These are phyloP conservation scores for Irpex sp. DNA, from an alignment of 1,284 basidiomycete species.

Conservation along the genomic window DNA sequence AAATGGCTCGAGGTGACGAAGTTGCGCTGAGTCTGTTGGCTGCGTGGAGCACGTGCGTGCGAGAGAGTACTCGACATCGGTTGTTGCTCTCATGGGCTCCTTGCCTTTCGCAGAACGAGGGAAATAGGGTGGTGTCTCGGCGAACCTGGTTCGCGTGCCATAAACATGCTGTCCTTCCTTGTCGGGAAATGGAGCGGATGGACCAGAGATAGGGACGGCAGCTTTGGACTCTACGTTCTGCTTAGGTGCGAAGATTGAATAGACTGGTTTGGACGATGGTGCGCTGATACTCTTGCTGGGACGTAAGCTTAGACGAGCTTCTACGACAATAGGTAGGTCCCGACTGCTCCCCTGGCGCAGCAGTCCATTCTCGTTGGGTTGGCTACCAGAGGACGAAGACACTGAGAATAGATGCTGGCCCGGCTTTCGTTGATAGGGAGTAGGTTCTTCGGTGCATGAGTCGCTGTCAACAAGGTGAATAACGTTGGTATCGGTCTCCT, in stretches of 20 bases:
- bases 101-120: slow-evolving; percentile 13
- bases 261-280: slow-evolving; percentile 20
- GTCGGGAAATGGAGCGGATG: slow-evolving; percentile 41
- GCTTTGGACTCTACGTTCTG: not conserved
- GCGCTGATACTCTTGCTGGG: slow-evolving; percentile 3
- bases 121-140: slow-evolving; percentile 15
- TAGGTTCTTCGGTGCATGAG: not conserved
- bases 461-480: slow-evolving; percentile 1
- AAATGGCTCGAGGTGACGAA: not conserved
- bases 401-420: not conserved
- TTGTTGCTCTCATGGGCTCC: not conserved
- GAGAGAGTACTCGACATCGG: not conserved
- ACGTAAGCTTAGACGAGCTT: slow-evolving; percentile 8
- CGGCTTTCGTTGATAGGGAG: not conserved
- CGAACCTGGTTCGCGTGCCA: slow-evolving; percentile 39
- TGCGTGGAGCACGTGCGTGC: not conserved
- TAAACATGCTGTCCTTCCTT: slow-evolving; percentile 55
- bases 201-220: not conserved
- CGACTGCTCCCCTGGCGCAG: slow-evolving; percentile 13
- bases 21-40: not conserved
- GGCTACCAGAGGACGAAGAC: not conserved
- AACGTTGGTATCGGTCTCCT: not conserved
- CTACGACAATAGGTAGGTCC: slow-evolving; percentile 21
- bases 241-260: slow-evolving; percentile 25
- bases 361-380: not conserved